Conservation (phyloP, 176 grass and related monocot species). For the Olyra latifolia region DNA sequence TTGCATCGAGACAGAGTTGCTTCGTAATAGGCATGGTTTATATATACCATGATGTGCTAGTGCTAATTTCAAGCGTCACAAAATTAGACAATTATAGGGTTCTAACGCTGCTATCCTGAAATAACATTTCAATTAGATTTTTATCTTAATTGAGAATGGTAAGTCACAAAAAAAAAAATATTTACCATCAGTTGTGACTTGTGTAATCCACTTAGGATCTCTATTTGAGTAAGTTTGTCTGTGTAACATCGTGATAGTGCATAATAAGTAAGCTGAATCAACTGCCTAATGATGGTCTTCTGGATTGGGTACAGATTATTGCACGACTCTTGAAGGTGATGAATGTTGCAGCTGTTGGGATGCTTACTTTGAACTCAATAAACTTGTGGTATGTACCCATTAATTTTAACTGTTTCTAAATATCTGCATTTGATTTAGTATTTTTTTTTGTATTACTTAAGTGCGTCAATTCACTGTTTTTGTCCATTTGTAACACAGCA, state of each 20-base stretch:
- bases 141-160: not conserved
- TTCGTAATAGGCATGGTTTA: not conserved
- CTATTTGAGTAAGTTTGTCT: not conserved
- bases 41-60: not conserved
- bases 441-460: not conserved
- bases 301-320: conserved; percentile 64
- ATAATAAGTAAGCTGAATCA: not conserved
- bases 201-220: not conserved
- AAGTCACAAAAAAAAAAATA: not conserved
- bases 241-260: not conserved
- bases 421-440: not conserved
- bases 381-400: conserved; percentile 59
- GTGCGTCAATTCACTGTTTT: not conserved
- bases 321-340: conserved; percentile 74
- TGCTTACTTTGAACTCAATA: conserved; percentile 83
- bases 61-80: not conserved
- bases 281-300: not conserved
- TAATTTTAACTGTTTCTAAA: not conserved
- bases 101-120: not conserved
- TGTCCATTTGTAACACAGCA: conserved; percentile 31
- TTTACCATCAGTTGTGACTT: not conserved
- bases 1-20: not conserved
- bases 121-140: not conserved
- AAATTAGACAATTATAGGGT: not conserved
- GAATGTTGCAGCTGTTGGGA: conserved; percentile 88